These are phyloP conservation scores for Trichophyton schoenleinii DNA, from an alignment of 2,329 filamentous ascomycete genomes.

Conservation along the genomic window DNA sequence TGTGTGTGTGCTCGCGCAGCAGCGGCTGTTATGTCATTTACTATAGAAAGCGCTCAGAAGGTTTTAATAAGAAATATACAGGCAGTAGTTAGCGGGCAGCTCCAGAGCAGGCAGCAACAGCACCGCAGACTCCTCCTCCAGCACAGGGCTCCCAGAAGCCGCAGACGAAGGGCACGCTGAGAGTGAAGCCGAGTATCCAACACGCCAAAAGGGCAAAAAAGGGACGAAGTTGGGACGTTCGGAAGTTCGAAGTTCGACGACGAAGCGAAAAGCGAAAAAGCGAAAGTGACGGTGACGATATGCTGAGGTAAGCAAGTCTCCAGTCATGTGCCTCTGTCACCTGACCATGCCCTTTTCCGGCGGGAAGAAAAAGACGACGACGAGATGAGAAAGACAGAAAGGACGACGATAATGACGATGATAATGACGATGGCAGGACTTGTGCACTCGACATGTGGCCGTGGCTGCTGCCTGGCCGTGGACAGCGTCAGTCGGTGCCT, in stretches of 20 bases:
- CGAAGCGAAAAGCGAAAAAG: neutral
- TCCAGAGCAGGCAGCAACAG: neutral
- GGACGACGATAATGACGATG: too few relatives aligned
- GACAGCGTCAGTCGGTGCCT: neutral
- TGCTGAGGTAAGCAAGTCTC: neutral
- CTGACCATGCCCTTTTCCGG: neutral
- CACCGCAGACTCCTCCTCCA: neutral
- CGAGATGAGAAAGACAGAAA: neutral
- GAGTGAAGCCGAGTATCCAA: neutral
- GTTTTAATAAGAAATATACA: neutral
- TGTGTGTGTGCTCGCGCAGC: neutral
- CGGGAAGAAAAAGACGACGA: neutral
- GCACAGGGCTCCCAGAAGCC: neutral
- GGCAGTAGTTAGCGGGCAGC: neutral
- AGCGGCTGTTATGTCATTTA: neutral
- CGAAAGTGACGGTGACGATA: neutral
- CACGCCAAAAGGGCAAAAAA: neutral
- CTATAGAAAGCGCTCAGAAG: neutral
- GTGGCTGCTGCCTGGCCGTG: neutral
- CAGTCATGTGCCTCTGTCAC: neutral
- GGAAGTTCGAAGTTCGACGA: neutral
- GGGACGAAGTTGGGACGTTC: neutral
- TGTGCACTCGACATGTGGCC: neutral
- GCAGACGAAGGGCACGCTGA: neutral
- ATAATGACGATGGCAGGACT: too few relatives aligned